Evolutionary conservation across 345 rosid species (phyloP).

Genomic region (Citropsis articulata): DNA sequence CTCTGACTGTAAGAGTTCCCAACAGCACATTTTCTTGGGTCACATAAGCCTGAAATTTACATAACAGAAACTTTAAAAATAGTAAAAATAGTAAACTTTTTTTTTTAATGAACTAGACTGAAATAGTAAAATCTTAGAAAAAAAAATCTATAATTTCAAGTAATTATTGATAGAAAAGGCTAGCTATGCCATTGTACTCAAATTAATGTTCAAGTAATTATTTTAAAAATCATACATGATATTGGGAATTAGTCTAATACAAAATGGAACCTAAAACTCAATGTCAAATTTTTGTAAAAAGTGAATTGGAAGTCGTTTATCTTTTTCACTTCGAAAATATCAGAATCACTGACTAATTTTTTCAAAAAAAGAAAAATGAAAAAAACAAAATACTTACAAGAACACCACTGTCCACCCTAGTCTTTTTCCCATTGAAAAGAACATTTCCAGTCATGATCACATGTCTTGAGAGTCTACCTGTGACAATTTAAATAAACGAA

Average conservation of each 20-base stretch:
- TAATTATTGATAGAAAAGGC: too few species aligned
- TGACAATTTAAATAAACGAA: background rate
- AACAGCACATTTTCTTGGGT: constrained; percentile 68
- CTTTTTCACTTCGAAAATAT: too few species aligned
- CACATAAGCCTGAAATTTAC: constrained; percentile 60
- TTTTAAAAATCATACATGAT: too few species aligned
- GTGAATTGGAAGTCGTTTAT: background rate
- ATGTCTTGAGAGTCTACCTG: constrained; percentile 94
- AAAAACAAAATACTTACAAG: constrained; percentile 49
- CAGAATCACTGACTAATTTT: background rate
- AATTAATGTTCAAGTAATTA: too few species aligned
- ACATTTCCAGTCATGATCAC: constrained; percentile 94
- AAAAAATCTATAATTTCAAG: too few species aligned
- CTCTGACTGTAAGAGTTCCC: constrained; percentile 70
- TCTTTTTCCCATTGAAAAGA: constrained; percentile 84
- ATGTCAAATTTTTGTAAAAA: too few species aligned
- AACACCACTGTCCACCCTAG: constrained; percentile 50
- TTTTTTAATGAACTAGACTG: too few species aligned
- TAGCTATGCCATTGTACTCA: too few species aligned
- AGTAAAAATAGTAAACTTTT: too few species aligned
- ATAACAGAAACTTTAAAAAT: background rate
- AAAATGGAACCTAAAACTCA: background rate
- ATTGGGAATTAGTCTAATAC: too few species aligned
- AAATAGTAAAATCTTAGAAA: too few species aligned
- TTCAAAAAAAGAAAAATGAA: background rate